Base-by-base conservation (phyloP, 2,329 filamentous ascomycete genomes). In the Fusarium marasasianum region DNA sequence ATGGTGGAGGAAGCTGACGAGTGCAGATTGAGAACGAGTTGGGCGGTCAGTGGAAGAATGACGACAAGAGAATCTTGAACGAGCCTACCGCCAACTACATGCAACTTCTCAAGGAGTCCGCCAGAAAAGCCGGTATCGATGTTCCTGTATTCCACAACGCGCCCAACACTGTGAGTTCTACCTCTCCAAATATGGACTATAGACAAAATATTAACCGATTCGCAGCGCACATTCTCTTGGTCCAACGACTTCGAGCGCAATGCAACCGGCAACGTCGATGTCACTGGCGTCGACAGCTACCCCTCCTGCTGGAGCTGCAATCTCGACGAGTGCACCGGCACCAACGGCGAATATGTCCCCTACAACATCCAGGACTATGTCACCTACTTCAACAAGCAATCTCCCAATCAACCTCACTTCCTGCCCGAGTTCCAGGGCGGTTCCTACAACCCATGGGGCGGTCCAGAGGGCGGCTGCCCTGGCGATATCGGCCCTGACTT, bases 231-330 rank as follows among this genome's bases (percentile, higher is more conserved):
- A 8, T 78, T 72, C n/a, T 89, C 87, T 5, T 91, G 90, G 90
- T 90, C 88, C 0, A 86, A 86, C 20, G 90, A 92, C 78, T 91
- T 87, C 75, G 66, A 74, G 31, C 87, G 86, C 8, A 82, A 88
- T 60, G 86, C 84, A 33, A 86, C 83, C 18, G 90, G 90, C 14
- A 87, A 90, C 68, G 86, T 91, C 56, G 87, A 90, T 76, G 84
- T 87, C 29, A 84, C 83, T 1, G 85, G 87, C 2, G 76, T 88
- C 5, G 88, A 91, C 75, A 86, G 84, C 67, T 89, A 88, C 60
- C 87, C 85, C 4, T 85, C 84, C 1, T 91, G 90, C 82, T 91
- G 89, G 89, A 90, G 87, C 60, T 92, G 90, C 78, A 89, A 91
- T 63, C 80, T 91, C 14, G 86, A 85, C 37, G 89, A 90, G 66